phyloP scores from a whole-genome alignment of 129 eudicot genomes.

The Tanacetum coccineum region DNA sequence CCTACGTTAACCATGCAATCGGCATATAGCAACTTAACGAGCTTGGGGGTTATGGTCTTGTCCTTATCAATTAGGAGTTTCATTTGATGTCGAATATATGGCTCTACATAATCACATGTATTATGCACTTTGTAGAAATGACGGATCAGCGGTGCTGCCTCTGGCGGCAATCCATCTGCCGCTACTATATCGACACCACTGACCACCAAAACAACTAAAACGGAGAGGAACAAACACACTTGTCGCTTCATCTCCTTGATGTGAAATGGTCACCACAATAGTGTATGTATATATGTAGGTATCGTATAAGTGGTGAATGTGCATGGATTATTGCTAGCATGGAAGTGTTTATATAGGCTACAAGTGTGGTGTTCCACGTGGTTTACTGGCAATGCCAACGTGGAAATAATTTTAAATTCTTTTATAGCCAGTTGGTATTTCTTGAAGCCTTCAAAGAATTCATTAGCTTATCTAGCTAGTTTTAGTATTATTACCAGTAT shows the following conservation, averaged over 20 bases:
- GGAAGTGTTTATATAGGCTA: conserved; percentile 29
- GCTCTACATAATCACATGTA: conserved; percentile 61
- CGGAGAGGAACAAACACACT: conserved; percentile 17
- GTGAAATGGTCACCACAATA: background rate
- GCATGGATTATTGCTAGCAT: conserved; percentile 23
- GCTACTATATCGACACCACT: conserved; percentile 29
- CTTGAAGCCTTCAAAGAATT: conserved; percentile 15
- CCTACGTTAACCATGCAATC: conserved; percentile 93
- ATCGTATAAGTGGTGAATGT: conserved; percentile 8
- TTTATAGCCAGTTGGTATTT: conserved; percentile 31
- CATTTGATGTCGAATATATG: conserved; percentile 58
- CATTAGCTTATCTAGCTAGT: conserved; percentile 4
- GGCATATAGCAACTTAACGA: conserved; percentile 67
- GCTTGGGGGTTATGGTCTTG: conserved; percentile 59
- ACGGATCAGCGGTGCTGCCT: conserved; percentile 34
- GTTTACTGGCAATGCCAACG: conserved; percentile 26
- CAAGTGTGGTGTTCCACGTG: conserved; percentile 21
- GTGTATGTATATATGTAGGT: background rate
- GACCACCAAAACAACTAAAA: conserved; percentile 1
- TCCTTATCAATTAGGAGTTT: conserved; percentile 34
- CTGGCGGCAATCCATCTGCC: conserved; percentile 54
- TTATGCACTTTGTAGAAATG: conserved; percentile 75
- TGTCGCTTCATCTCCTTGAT: conserved; percentile 14
- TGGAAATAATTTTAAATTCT: conserved; percentile 16
- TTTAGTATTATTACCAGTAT: background rate